Conservation (phyloP, 1,284 basidiomycete species). For the Cutaneotrichosporon sp. region DNA sequence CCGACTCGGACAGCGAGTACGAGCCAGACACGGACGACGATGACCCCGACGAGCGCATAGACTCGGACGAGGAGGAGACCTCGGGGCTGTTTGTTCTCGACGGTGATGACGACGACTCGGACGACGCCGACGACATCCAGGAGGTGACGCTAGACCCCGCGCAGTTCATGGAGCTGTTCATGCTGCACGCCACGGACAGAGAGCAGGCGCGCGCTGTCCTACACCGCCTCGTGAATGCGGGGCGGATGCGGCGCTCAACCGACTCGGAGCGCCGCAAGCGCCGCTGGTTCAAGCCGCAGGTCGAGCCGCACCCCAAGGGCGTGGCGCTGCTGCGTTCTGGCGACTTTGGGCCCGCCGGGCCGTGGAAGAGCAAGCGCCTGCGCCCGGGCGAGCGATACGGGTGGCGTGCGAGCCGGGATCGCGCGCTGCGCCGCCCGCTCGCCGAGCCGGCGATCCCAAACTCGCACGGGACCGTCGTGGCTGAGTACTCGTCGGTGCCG, state of each 20-base stretch:
- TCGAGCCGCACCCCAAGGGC: slow-evolving; percentile 70
- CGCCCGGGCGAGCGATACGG: slow-evolving; percentile 14
- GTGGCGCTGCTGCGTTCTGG: slow-evolving; percentile 71
- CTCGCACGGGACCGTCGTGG: slow-evolving; percentile 81
- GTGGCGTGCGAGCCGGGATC: not conserved
- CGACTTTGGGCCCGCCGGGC: slow-evolving; percentile 75
- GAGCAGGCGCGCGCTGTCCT: slow-evolving; percentile 26
- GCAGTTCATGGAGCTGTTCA: slow-evolving; percentile 27
- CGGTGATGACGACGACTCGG: slow-evolving; percentile 25
- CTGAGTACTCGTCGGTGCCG: slow-evolving; percentile 72
- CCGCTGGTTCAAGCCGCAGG: slow-evolving; percentile 57
- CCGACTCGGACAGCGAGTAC: slow-evolving; percentile 23
- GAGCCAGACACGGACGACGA: slow-evolving; percentile 29
- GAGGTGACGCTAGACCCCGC: not conserved
- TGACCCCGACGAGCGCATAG: slow-evolving; percentile 22
- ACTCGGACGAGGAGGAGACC: slow-evolving; percentile 10
- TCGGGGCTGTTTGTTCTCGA: slow-evolving; percentile 14
- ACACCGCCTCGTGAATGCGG: slow-evolving; percentile 30
- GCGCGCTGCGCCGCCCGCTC: not conserved
- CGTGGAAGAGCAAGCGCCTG: slow-evolving; percentile 28
- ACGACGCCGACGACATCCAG: not conserved
- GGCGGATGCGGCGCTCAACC: slow-evolving; percentile 15
- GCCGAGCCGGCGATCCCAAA: slow-evolving; percentile 67
- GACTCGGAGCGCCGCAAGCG: slow-evolving; percentile 15
- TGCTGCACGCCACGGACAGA: slow-evolving; percentile 24